Evolutionary conservation across 1,284 basidiomycete species (phyloP).

Genomic region (Ceratobasidium theobromae): DNA sequence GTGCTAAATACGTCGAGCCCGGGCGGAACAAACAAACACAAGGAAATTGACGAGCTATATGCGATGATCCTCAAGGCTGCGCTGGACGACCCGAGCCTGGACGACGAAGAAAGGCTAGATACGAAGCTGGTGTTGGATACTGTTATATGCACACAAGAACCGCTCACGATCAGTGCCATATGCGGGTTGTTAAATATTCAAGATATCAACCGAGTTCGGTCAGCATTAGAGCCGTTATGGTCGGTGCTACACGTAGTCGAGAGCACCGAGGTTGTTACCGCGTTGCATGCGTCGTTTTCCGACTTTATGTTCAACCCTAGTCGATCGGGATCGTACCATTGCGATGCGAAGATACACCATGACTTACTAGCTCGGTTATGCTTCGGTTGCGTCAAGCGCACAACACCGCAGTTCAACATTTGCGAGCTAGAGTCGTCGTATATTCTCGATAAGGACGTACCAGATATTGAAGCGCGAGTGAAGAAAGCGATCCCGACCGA

Average conservation of each 20-base stretch:
- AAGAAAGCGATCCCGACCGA: neutral
- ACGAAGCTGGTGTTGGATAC: neutral
- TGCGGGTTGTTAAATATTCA: neutral
- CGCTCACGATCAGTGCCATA: neutral
- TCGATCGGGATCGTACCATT: neutral
- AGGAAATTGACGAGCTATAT: constrained; percentile 1
- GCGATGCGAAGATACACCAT: neutral
- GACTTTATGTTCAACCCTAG: neutral
- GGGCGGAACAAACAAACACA: neutral
- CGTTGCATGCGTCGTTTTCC: neutral
- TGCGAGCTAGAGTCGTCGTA: constrained; percentile 9
- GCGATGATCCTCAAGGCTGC: neutral
- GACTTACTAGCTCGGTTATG: neutral
- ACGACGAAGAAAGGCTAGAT: neutral
- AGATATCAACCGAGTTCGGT: neutral
- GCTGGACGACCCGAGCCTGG: neutral
- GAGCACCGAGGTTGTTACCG: neutral
- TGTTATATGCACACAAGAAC: neutral
- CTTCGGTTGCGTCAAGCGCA: neutral
- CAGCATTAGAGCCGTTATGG: neutral
- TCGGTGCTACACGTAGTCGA: neutral
- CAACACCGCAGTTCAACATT: constrained; percentile 1
- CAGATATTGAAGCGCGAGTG: neutral
- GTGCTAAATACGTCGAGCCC: neutral
- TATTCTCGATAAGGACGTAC: neutral